phyloP scores from a whole-genome alignment of 495 filamentous ascomycete species.

The Xylaria nigripes region DNA sequence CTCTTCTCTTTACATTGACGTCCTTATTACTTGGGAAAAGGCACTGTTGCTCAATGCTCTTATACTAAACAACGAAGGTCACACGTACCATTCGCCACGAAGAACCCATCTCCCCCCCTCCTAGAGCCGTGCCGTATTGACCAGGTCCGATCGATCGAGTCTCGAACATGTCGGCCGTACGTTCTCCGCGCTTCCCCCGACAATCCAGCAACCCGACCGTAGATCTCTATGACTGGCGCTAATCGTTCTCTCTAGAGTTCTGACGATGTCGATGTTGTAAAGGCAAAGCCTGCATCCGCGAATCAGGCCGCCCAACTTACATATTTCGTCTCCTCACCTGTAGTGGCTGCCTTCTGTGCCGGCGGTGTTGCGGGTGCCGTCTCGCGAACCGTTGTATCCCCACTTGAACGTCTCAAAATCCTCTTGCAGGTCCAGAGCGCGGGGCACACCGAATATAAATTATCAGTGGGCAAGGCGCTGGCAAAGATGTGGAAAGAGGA shows the following conservation, averaged over 20 bases:
- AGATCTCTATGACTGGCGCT: constrained; percentile 10
- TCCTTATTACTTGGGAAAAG: background rate
- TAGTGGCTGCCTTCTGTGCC: constrained; percentile 88
- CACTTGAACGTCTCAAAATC: constrained; percentile 91
- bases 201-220: background rate
- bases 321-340: constrained; percentile 60
- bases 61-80: constrained; percentile 8
- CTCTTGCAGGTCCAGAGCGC: constrained; percentile 91
- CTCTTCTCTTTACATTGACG: background rate
- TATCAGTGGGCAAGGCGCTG: constrained; percentile 81
- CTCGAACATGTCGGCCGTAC: constrained; percentile 29
- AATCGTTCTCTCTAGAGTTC: constrained; percentile 17
- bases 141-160: background rate
- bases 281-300: constrained; percentile 19
- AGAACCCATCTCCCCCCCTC: background rate
- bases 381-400: constrained; percentile 91
- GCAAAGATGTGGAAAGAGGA: constrained; percentile 94
- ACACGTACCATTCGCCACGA: constrained; percentile 10
- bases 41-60: background rate
- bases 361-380: constrained; percentile 96
- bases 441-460: constrained; percentile 83
- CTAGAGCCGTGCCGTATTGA: background rate
- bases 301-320: constrained; percentile 28
- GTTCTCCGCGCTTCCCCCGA: constrained; percentile 9
- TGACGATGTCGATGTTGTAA: constrained; percentile 13